phyloP scores from a whole-genome alignment of 768 basidiomycete species.

The Coprinopsis strossmayeri region DNA sequence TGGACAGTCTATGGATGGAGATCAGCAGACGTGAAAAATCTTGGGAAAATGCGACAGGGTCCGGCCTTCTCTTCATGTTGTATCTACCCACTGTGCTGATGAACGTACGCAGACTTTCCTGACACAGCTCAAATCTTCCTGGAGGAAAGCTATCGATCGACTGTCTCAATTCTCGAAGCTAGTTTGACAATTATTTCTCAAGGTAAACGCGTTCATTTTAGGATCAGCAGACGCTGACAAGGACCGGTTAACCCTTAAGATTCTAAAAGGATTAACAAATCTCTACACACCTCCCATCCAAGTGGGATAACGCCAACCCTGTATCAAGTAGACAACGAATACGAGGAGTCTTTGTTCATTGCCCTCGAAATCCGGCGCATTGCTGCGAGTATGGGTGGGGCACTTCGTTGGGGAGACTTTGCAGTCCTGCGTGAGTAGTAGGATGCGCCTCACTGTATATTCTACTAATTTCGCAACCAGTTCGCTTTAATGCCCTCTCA shows the following conservation, averaged over 20 bases:
- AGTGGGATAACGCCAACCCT: slow-evolving; percentile 55
- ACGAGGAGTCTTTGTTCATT: slow-evolving; percentile 64
- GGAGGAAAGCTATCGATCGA: slow-evolving; percentile 86
- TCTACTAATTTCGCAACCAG: slow-evolving; percentile 27
- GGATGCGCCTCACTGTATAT: neutral
- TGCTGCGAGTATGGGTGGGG: slow-evolving; percentile 67
- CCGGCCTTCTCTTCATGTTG: neutral
- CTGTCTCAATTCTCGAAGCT: slow-evolving; percentile 63
- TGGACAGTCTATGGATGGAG: slow-evolving; percentile 77
- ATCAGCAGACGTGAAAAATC: slow-evolving; percentile 70
- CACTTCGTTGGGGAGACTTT: slow-evolving; percentile 69
- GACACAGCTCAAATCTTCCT: slow-evolving; percentile 62
- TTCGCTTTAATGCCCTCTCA: slow-evolving; percentile 78
- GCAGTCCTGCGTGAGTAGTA: slow-evolving; percentile 64
- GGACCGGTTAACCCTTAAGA: slow-evolving; percentile 36
- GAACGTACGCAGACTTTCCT: slow-evolving; percentile 52
- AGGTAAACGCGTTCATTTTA: slow-evolving; percentile 37
- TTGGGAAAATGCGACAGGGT: slow-evolving; percentile 65
- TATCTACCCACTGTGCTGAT: neutral
- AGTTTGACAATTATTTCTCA: slow-evolving; percentile 77
- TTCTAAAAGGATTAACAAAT: slow-evolving; percentile 67
- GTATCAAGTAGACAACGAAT: slow-evolving; percentile 43
- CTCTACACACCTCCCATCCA: slow-evolving; percentile 63
- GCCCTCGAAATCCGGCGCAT: slow-evolving; percentile 73
- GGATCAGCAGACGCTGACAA: neutral